Evolutionary conservation across 495 filamentous ascomycete genomes (phyloP).

Genomic region (Tuber aestivum): DNA sequence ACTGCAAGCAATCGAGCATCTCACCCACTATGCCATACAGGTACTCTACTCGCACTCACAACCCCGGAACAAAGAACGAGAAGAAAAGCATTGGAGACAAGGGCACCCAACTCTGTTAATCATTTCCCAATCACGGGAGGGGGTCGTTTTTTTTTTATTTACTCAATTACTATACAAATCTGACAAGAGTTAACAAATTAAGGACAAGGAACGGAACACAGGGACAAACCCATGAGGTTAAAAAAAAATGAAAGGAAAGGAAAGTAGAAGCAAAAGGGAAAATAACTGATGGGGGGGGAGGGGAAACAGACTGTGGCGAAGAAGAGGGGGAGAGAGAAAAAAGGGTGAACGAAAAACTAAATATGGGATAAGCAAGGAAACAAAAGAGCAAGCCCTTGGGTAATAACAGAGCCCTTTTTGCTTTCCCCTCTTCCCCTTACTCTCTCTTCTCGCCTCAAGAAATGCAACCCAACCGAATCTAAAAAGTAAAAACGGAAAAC

Average conservation of each 20-base stretch:
- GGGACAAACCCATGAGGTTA: conserved; percentile 6
- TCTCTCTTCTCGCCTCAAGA: conserved; percentile 29
- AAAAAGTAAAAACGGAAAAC: conserved; percentile 34
- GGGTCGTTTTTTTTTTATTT: conserved; percentile 39
- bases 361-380: conserved; percentile 35
- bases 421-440: conserved; percentile 34
- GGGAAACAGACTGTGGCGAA: conserved; percentile 36
- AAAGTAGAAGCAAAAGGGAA: conserved; percentile 31
- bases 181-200: conserved; percentile 38
- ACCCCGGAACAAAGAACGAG: background rate
- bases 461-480: conserved; percentile 37
- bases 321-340: conserved; percentile 34
- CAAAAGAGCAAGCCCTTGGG: conserved; percentile 35
- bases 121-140: background rate
- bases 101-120: background rate
- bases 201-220: background rate
- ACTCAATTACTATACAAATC: conserved; percentile 41
- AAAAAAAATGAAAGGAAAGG: too few relatives aligned
- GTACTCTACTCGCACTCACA: background rate
- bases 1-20: background rate
- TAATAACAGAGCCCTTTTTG: conserved; percentile 37
- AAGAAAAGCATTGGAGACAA: background rate
- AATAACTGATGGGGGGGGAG: conserved; percentile 19
- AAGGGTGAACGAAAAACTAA: conserved; percentile 34
- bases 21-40: background rate